Percentiles rank a stretch among this genome's conserved stretches.
These are phyloP conservation scores for Paraglomus brasilianum DNA, from an alignment of 192 early-diverging fungal genomes.

Conservation along the genomic window DNA sequence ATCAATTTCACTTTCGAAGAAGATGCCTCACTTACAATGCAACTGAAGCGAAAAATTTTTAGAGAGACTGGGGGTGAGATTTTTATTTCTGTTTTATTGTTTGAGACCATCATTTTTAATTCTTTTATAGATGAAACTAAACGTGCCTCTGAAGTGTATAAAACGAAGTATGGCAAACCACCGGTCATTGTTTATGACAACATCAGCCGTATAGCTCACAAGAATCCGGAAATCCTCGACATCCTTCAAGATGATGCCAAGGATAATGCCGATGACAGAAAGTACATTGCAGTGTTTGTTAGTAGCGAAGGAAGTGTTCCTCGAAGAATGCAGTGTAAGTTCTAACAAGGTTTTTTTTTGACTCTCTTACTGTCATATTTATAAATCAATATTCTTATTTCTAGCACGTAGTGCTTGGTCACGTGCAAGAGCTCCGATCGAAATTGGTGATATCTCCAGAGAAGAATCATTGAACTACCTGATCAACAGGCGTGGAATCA, in stretches of 20 bases:
- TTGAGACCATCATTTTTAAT: no score
- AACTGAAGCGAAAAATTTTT: background rate
- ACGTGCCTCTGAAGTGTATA: constrained; percentile 3
- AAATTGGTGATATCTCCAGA: constrained; percentile 25
- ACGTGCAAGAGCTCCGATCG: background rate
- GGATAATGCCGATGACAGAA: constrained; percentile 18
- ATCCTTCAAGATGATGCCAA: constrained; percentile 32
- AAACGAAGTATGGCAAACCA: constrained; percentile 4
- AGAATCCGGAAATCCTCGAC: constrained; percentile 8
- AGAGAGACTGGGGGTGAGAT: no score
- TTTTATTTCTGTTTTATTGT: no score
- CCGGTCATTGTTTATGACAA: constrained; percentile 10
- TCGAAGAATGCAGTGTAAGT: constrained; percentile 18
- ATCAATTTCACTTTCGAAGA: constrained; percentile 21
- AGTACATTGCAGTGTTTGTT: constrained; percentile 7
- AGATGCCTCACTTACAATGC: constrained; percentile 11
- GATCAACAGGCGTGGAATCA: constrained; percentile 5
- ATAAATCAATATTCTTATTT: background rate
- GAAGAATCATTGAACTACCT: constrained; percentile 25
- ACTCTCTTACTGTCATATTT: background rate
- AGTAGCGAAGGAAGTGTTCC: constrained; percentile 26
- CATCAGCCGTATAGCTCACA: background rate
- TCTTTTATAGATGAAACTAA: no score
- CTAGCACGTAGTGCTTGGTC: constrained; percentile 22
- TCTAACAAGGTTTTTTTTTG: no score